phyloP scores from a whole-genome alignment of 108 stramenopile genomes.

The Seminavis robusta region DNA sequence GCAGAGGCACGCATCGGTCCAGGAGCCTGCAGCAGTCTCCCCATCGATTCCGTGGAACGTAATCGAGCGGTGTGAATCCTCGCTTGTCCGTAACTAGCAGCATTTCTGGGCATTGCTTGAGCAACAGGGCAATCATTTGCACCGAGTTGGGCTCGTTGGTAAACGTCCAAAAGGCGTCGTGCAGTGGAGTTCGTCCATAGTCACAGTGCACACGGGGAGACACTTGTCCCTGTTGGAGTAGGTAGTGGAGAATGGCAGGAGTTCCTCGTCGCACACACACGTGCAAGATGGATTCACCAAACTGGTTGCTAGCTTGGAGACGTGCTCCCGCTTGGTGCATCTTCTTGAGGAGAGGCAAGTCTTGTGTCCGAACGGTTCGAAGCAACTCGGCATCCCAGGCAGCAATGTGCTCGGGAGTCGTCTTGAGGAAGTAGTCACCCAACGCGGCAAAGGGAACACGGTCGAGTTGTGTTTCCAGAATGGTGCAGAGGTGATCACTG shows the following conservation, averaged over 20 bases:
- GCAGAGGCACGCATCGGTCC: no score
- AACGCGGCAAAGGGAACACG: no score
- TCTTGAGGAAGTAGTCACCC: no score
- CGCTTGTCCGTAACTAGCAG: constrained; percentile 35
- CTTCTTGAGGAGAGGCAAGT: no score
- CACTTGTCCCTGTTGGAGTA: constrained; percentile 54
- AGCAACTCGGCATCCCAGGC: no score
- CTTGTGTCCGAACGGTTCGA: no score
- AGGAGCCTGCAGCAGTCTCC: no score
- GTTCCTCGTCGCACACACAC: constrained; percentile 63
- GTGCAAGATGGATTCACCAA: constrained; percentile 80
- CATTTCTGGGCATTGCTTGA: constrained; percentile 23
- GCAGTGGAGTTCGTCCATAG: constrained; percentile 70
- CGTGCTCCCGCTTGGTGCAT: no score
- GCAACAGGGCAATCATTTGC: constrained; percentile 7
- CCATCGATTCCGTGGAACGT: constrained; percentile 63
- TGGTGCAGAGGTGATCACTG: no score
- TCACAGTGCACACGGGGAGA: constrained; percentile 54
- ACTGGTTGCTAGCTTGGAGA: no score
- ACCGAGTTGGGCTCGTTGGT: constrained; percentile 38
- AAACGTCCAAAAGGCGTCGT: constrained; percentile 77
- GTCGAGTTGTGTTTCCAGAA: no score
- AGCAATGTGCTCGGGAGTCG: no score
- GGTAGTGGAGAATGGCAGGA: constrained; percentile 38
- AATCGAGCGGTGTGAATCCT: constrained; percentile 60